These are phyloP conservation scores for Cryptosporidium bovis DNA, from an alignment of 169 alveolate genomes.

Conservation along the genomic window DNA sequence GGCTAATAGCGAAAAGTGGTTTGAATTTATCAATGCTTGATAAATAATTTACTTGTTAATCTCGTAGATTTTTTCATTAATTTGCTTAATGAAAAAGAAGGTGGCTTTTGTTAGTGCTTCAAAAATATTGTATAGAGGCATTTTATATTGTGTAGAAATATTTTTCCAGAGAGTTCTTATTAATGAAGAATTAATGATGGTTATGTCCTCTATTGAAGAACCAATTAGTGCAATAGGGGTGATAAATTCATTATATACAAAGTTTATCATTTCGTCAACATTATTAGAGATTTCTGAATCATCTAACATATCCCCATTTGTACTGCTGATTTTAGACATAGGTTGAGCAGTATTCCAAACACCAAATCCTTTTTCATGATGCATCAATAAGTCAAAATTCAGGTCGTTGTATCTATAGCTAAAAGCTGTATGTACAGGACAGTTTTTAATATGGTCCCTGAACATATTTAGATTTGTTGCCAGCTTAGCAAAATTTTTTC, in stretches of 20 bases:
- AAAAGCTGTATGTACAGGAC: slow-evolving; percentile 70
- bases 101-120: slow-evolving; percentile 67
- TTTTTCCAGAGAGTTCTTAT: slow-evolving; percentile 39
- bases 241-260: slow-evolving; percentile 51
- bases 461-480: slow-evolving; percentile 19
- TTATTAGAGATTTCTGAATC: slow-evolving; percentile 10
- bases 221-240: slow-evolving; percentile 55
- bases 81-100: slow-evolving; percentile 60
- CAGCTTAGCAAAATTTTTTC: slow-evolving; percentile 3
- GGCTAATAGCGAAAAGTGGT: no score
- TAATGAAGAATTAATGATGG: slow-evolving; percentile 35
- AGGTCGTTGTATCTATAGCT: slow-evolving; percentile 51
- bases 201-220: slow-evolving; percentile 43
- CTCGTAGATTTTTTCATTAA: slow-evolving; percentile 40
- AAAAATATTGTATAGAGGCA: slow-evolving; percentile 32
- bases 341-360: slow-evolving; percentile 45
- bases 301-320: not conserved
- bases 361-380: slow-evolving; percentile 71
- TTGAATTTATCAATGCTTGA: no score
- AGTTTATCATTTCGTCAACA: slow-evolving; percentile 31
- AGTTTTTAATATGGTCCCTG: slow-evolving; percentile 22
- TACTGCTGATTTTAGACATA: not conserved
- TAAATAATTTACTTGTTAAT: not conserved
- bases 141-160: slow-evolving; percentile 22
- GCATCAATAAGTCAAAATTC: slow-evolving; percentile 60